phyloP scores from a whole-genome alignment of 768 basidiomycete genomes.

The Boletales sp. region DNA sequence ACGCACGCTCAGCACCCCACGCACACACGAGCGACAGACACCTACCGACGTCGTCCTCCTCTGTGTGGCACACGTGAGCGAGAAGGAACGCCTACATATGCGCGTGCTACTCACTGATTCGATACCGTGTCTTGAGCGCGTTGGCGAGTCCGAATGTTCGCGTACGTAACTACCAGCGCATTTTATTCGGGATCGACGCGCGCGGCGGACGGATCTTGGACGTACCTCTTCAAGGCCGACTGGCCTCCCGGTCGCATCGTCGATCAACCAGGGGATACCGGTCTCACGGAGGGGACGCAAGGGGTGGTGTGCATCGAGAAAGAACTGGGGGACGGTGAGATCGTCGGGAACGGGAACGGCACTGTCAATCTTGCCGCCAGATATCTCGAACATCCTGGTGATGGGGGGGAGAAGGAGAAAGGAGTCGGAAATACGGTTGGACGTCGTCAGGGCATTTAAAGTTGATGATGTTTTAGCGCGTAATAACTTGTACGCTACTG shows the following conservation, averaged over 20 bases:
- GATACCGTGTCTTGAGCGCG: slow-evolving; percentile 45
- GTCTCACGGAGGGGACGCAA: slow-evolving; percentile 43
- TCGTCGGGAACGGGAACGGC: slow-evolving; percentile 63
- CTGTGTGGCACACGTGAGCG: slow-evolving; percentile 24
- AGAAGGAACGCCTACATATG: not conserved
- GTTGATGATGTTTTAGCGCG: too few relatives aligned
- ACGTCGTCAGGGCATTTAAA: too few relatives aligned
- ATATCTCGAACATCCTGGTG: not conserved
- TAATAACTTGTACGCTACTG: too few relatives aligned
- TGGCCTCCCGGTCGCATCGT: slow-evolving; percentile 48
- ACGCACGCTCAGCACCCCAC: slow-evolving; percentile 2
- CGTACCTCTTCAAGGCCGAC: slow-evolving; percentile 48
- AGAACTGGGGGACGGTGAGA: slow-evolving; percentile 63
- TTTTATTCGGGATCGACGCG: not conserved
- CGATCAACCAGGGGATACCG: slow-evolving; percentile 53
- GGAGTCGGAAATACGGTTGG: not conserved
- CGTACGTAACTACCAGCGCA: slow-evolving; percentile 30
- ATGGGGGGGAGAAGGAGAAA: not conserved
- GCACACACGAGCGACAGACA: not conserved
- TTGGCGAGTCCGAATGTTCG: slow-evolving; percentile 55
- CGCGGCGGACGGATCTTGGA: not conserved
- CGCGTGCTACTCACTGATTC: slow-evolving; percentile 37
- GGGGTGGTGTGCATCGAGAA: slow-evolving; percentile 45
- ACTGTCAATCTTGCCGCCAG: slow-evolving; percentile 22
- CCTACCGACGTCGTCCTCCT: slow-evolving; percentile 50